Conservation (phyloP, 2,329 filamentous ascomycete genomes). For the Xylariaceae sp. region DNA sequence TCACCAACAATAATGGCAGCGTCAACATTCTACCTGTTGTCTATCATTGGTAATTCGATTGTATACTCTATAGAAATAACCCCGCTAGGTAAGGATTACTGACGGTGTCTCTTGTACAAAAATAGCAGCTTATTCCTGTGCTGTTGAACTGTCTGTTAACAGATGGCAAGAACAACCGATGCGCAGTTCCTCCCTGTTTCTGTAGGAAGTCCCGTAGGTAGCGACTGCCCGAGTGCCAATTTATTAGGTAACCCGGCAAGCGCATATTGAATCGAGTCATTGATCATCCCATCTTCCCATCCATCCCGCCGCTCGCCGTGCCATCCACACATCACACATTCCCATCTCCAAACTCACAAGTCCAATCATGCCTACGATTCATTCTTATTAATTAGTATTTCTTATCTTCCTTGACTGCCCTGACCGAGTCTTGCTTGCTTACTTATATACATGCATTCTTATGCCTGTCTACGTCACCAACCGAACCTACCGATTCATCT, state of each 20-base stretch:
- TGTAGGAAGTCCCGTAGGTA: too few species aligned
- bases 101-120: neutral
- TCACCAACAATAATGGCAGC: neutral
- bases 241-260: neutral
- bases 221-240: neutral
- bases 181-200: too few species aligned
- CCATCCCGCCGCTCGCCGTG: neutral
- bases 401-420: neutral
- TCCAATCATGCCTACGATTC: too few species aligned
- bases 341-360: too few species aligned
- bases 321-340: too few species aligned
- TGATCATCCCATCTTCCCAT: neutral
- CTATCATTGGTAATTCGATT: neutral
- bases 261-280: neutral
- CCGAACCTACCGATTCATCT: neutral
- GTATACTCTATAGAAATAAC: neutral
- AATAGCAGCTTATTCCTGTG: neutral
- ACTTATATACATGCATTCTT: neutral
- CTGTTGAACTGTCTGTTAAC: neutral
- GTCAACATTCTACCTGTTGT: neutral
- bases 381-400: neutral
- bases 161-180: too few species aligned
- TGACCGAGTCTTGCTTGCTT: neutral
- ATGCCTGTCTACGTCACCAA: constrained; percentile 13
- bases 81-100: neutral